Evolutionary conservation across 2,329 filamentous ascomycete species (phyloP), one percentile per base, ranked within the genome.

Genomic region (Paecilomyces niveus): DNA sequence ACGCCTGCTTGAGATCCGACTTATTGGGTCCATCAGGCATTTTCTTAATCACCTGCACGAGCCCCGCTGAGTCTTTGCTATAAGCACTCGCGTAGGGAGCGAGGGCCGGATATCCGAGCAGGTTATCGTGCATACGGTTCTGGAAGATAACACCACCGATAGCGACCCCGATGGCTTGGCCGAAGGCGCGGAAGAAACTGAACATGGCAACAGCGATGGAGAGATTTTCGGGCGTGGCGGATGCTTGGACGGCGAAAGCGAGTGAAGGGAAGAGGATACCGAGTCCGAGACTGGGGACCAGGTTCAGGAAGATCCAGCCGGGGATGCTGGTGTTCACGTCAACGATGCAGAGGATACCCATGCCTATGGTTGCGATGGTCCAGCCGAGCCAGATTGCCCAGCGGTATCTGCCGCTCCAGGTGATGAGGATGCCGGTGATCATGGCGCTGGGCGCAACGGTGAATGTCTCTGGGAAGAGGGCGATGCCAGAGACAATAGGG

Each of bases 91-190:
- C 82, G 58, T 76, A 70, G 6, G 71, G 70, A 0, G 79, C 80
- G 55, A 85, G 78, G 22, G 73, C 70, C 0, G 81, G 75, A 53
- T 80, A 80, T 26, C 9, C 22, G 26, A 75, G 63, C 52, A 88
- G 70, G 60, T 83, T 80, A 52, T 71, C 72, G 57, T 74, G 75
- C 72, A 87, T 82, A 58, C 80, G 78, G 63, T 89, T 90, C 70
- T 90, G 86, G 73, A 90, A 89, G 56, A 88, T 80, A 32, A 87
- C 85, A 3, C 87, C 86, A 1, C 85, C 84, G 55, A 89, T 78
- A 1, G 87, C 85, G 2, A 89, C 83, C 24, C 87, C 87, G 9
- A 89, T 72, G 0, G 83, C 79, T 67, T 89, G 85, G 0, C 87
- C 87, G 24, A 89, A 80, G 1, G 82, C 80, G 13, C 85, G 81